These are phyloP conservation scores for Erodium moschatum DNA, from an alignment of 441 rosid species.

Conservation along the genomic window DNA sequence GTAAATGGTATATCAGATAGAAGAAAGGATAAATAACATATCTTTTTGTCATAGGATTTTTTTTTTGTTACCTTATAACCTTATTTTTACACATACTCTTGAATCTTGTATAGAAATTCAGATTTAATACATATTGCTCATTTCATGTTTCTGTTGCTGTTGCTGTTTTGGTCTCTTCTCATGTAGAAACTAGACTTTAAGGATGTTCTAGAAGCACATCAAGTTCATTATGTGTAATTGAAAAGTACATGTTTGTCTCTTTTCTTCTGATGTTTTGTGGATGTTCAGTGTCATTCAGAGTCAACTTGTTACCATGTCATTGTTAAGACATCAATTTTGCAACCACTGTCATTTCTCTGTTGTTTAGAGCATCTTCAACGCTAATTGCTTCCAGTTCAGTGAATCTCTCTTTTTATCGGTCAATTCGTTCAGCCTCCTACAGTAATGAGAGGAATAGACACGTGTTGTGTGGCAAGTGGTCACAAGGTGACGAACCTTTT, in stretches of 20 bases:
- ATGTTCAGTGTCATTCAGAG: not conserved
- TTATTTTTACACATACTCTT: not conserved
- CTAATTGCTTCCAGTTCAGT: too few species aligned
- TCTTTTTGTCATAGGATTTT: conserved; percentile 10
- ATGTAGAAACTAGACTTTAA: not conserved
- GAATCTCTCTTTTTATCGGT: too few species aligned
- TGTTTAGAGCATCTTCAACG: too few species aligned
- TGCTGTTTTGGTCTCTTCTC: too few species aligned
- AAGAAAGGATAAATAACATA: conserved; percentile 12
- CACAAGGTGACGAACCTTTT: too few species aligned
- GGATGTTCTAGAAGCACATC: conserved; percentile 2
- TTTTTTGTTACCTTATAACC: conserved; percentile 18
- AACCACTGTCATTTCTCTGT: too few species aligned
- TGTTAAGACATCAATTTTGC: not conserved
- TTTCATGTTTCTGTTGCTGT: not conserved
- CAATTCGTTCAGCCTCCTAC: too few species aligned
- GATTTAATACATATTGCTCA: not conserved
- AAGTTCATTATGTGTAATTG: not conserved
- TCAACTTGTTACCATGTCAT: not conserved
- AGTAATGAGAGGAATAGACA: too few species aligned
- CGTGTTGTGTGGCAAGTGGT: too few species aligned
- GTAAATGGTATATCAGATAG: conserved; percentile 10
- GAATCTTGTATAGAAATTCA: not conserved
- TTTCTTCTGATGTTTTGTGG: not conserved
- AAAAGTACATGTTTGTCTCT: not conserved